These are phyloP conservation scores for Malassezia psittaci DNA, from an alignment of 1,284 basidiomycete species.

Conservation along the genomic window DNA sequence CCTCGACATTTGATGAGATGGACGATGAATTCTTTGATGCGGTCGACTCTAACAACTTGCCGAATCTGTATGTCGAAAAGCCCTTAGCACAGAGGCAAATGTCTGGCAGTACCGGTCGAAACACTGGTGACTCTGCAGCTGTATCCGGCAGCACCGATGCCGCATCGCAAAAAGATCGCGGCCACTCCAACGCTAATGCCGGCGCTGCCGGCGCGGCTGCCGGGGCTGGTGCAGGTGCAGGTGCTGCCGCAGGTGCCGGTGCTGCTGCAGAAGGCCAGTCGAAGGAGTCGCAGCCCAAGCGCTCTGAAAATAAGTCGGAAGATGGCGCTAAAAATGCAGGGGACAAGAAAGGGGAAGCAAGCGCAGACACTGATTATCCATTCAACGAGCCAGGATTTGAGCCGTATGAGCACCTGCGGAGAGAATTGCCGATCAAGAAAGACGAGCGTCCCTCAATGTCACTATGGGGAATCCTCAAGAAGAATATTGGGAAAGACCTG, in stretches of 20 bases:
- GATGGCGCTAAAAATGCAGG: not conserved
- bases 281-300: not conserved
- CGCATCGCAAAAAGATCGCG: not conserved
- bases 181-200: not conserved
- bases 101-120: not conserved
- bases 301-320: constrained; percentile 9
- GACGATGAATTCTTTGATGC: constrained; percentile 98
- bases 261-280: not conserved
- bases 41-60: constrained; percentile 60
- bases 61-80: constrained; percentile 33
- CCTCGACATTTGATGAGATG: constrained; percentile 53
- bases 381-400: constrained; percentile 15
- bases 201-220: not conserved
- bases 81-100: constrained; percentile 19
- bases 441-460: constrained; percentile 82
- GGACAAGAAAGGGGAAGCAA: not conserved
- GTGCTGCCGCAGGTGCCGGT: not conserved
- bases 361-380: not conserved
- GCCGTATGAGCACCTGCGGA: constrained; percentile 61
- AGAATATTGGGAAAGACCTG: constrained; percentile 90
- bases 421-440: constrained; percentile 58
- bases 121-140: not conserved
- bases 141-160: not conserved
- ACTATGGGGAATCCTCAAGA: constrained; percentile 90
- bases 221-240: not conserved